Percentiles rank a stretch among this genome's conserved stretches.
These are phyloP conservation scores for Selaginella tamariscina DNA, from an alignment of 75 land plant species.

Conservation along the genomic window DNA sequence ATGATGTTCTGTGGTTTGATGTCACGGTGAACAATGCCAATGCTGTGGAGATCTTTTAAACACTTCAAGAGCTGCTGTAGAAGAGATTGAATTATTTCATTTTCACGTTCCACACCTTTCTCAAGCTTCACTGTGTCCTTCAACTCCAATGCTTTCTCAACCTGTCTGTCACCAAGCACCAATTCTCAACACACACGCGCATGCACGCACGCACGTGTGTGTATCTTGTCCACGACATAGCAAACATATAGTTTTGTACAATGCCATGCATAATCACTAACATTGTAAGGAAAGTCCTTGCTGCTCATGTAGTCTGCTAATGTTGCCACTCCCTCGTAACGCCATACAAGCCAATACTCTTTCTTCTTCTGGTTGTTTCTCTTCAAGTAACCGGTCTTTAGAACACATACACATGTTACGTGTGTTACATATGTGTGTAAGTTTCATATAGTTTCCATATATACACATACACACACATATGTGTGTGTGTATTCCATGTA, in stretches of 20 bases:
- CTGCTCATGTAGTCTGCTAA: slow-evolving; percentile 64
- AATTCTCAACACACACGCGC: not conserved
- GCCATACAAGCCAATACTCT: slow-evolving; percentile 94
- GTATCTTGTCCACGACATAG: too few species aligned
- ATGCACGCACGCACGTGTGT: not conserved
- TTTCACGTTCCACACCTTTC: slow-evolving; percentile 86
- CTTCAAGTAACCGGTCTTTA: not conserved
- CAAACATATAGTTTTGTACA: too few species aligned
- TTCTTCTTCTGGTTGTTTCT: slow-evolving; percentile 30
- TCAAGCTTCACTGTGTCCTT: slow-evolving; percentile 58
- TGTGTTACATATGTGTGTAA: too few species aligned
- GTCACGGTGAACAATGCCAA: slow-evolving; percentile 97
- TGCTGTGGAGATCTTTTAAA: slow-evolving; percentile 76
- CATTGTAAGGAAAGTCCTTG: slow-evolving; percentile 97
- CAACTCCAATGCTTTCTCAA: slow-evolving; percentile 60
- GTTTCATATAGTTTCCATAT: too few species aligned
- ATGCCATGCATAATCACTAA: slow-evolving; percentile 25
- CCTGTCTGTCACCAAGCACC: slow-evolving; percentile 29
- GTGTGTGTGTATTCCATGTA: not conserved
- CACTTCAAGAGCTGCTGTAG: slow-evolving; percentile 74
- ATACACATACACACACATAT: not conserved
- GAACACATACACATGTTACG: too few species aligned
- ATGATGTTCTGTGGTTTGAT: slow-evolving; percentile 97
- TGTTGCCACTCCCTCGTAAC: slow-evolving; percentile 83
- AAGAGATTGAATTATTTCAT: slow-evolving; percentile 71